A percentile compares a stretch with the other conserved stretches of the same genome.
Conservation (phyloP, 495 filamentous ascomycete genomes). For the Penicillium lagena region DNA sequence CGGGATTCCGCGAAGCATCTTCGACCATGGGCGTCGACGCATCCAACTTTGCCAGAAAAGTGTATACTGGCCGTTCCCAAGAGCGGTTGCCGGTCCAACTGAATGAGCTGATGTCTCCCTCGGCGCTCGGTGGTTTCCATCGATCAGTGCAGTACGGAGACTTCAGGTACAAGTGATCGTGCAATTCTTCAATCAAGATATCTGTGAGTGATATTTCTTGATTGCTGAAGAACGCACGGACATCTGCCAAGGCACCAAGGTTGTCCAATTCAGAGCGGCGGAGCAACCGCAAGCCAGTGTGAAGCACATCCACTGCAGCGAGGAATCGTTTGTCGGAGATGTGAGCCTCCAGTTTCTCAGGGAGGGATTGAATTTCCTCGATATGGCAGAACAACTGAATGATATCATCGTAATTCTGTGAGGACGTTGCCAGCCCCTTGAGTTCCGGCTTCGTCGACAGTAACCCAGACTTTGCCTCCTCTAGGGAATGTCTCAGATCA, state of each 20-base stretch:
- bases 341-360: conserved; percentile 83
- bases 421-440: conserved; percentile 75
- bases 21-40: conserved; percentile 66
- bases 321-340: conserved; percentile 97
- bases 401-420: conserved; percentile 87
- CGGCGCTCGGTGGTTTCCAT: conserved; percentile 62
- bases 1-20: conserved; percentile 83
- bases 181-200: conserved; percentile 91
- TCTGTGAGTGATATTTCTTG: conserved; percentile 90
- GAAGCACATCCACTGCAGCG: conserved; percentile 83
- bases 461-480: conserved; percentile 74
- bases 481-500: conserved; percentile 71
- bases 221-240: conserved; percentile 82
- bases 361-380: conserved; percentile 83
- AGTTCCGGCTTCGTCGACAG: conserved; percentile 86
- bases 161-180: conserved; percentile 95
- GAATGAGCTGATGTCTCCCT: conserved; percentile 47
- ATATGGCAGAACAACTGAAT: conserved; percentile 77
- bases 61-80: conserved; percentile 62
- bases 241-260: conserved; percentile 81
- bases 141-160: conserved; percentile 92
- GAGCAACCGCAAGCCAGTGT: conserved; percentile 75
- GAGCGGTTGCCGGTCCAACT: conserved; percentile 21
- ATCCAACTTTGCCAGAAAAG: conserved; percentile 76
- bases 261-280: conserved; percentile 83